Percentiles rank a stretch among this genome's conserved stretches.
Conservation (phyloP, 805 yeast species). For the Novakomyces olei region DNA sequence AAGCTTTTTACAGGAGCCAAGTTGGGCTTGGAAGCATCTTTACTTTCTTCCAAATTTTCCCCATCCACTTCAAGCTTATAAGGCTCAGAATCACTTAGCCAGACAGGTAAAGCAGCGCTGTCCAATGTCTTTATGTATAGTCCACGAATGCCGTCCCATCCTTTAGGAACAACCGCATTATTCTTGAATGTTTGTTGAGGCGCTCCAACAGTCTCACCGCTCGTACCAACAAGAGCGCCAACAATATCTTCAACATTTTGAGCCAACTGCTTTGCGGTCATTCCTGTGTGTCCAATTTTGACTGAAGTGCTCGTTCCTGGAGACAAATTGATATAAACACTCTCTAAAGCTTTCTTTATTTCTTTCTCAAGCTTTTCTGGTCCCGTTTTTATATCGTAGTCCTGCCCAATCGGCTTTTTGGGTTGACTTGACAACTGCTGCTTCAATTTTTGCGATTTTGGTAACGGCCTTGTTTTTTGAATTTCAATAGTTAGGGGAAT, state of each 20-base stretch:
- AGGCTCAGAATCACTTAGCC: conserved; percentile 16
- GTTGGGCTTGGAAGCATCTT: background rate
- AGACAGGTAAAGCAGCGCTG: conserved; percentile 76
- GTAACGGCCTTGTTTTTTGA: conserved; percentile 4
- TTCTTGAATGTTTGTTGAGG: conserved; percentile 20
- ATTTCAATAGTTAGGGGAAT: conserved; percentile 34
- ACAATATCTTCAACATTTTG: conserved; percentile 40
- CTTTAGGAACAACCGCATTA: conserved; percentile 12
- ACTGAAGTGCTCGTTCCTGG: conserved; percentile 47
- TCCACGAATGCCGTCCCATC: conserved; percentile 16
- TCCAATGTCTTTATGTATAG: conserved; percentile 42
- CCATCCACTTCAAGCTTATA: background rate
- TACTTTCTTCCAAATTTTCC: conserved; percentile 8
- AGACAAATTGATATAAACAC: conserved; percentile 45
- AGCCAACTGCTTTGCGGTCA: conserved; percentile 27
- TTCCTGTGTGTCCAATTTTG: conserved; percentile 35
- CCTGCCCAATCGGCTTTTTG: conserved; percentile 10
- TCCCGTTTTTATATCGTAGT: conserved; percentile 22
- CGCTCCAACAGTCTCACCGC: too few species aligned
- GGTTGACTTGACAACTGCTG: conserved; percentile 3
- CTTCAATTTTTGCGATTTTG: conserved; percentile 7
- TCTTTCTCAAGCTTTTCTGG: conserved; percentile 33
- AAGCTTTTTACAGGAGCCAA: background rate
- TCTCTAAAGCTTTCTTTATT: conserved; percentile 32
- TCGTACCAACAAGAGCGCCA: conserved; percentile 13